These are phyloP conservation scores for Psilocybe subaeruginosa DNA, from an alignment of 768 basidiomycete genomes.

Conservation along the genomic window DNA sequence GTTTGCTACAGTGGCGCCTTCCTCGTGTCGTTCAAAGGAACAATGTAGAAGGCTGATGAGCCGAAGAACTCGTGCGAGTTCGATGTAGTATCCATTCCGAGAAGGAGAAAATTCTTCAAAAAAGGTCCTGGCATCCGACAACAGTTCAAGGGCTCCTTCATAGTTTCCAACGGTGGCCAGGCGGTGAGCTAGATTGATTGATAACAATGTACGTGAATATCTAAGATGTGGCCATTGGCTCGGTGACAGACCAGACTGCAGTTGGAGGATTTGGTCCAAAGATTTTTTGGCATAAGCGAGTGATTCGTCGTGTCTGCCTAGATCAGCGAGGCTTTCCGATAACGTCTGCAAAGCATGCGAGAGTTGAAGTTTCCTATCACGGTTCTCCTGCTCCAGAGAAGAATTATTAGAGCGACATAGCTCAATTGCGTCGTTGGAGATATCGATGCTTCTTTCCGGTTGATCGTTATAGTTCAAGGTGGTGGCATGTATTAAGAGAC, in stretches of 20 bases:
- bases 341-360: background rate
- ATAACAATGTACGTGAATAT: background rate
- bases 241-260: background rate
- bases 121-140: background rate
- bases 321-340: background rate
- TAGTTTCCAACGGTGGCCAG: background rate
- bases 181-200: background rate
- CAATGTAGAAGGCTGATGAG: slow-evolving; percentile 7
- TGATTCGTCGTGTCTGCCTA: background rate
- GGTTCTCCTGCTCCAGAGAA: background rate
- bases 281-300: background rate
- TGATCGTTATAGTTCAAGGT: background rate
- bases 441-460: background rate
- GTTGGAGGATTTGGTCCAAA: background rate
- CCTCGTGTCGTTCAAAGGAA: slow-evolving; percentile 6
- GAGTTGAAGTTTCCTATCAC: background rate
- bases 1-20: background rate
- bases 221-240: background rate
- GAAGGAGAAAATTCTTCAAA: slow-evolving; percentile 1
- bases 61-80: slow-evolving; percentile 3
- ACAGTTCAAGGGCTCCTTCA: background rate
- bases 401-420: background rate
- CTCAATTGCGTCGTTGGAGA: slow-evolving; percentile 6
- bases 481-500: background rate
- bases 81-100: slow-evolving; percentile 5